Base-by-base conservation (phyloP, 2,329 filamentous ascomycete species). In the Hypoxylon sp. region DNA sequence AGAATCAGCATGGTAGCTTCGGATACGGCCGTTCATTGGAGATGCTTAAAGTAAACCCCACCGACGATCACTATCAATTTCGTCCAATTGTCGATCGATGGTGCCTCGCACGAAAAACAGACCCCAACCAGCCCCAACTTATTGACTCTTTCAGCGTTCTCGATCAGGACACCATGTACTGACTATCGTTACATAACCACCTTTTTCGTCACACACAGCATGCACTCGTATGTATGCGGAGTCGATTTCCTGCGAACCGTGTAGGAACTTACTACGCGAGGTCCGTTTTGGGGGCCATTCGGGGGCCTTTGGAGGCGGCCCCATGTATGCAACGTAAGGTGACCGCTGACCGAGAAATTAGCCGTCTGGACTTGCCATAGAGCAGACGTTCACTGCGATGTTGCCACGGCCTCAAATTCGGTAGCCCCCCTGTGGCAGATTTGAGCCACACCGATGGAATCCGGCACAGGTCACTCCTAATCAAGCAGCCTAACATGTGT, bases 1-100 rank as follows among this genome's bases (percentile, higher is more conserved):
- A 57, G 55, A 52, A 62, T 11, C 15, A 51, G 24, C 29, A 15
- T 62, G 50, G 31, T 59, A 62, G 64, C 53, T 53, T 50, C 66
- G 72, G 70, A 21, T 69, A 27, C 35, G 71, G 69, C 69, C 66
- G 67, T 65, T 71, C 55, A 73, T 74, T 74, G 71, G 71, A 50
- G 62, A 65, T 68, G 55, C 55, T 64, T 60, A 52, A 61, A 55
- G 55, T 57, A n/a, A n/a, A 37, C 50, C 57, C 39, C 39, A 44
- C 39, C 39, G 17, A 44, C 6, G 19, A 44, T 2, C 53, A 29
- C 60, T 59, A 59, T 35, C 17, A 55, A 19, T 32, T 68, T 50
- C 39, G 8, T 42, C 56, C 67, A 69, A 69, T 69, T 10, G 39
- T 32, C 35, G 21, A 55, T 21, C 24, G n/a, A 61, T 58, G 44